phyloP scores from a whole-genome alignment of 2,329 filamentous ascomycete genomes.

The Pyrenochaeta sp. region DNA sequence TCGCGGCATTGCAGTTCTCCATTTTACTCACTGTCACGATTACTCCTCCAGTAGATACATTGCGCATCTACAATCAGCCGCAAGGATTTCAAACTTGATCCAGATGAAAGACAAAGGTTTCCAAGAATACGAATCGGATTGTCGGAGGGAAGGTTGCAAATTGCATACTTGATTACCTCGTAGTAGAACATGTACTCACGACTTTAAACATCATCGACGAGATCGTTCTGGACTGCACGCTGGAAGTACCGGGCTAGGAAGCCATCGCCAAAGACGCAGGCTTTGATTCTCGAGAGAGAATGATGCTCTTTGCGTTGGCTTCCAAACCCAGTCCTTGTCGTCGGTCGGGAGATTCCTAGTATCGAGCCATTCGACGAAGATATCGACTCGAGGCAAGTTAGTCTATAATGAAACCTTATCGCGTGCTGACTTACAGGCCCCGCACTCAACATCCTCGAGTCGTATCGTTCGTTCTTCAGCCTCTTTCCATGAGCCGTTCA shows the following conservation, averaged over 20 bases:
- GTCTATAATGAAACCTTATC: background rate
- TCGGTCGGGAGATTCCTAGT: slow-evolving; percentile 2
- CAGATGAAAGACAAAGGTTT: too few species aligned
- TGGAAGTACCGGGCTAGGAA: slow-evolving; percentile 6
- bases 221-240: background rate
- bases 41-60: background rate
- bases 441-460: slow-evolving; percentile 19
- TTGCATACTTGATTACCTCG: slow-evolving; percentile 13
- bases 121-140: too few species aligned
- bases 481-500: slow-evolving; percentile 22
- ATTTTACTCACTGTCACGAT: background rate
- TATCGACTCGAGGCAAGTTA: slow-evolving; percentile 5
- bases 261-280: slow-evolving; percentile 8
- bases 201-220: background rate
- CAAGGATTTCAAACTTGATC: too few species aligned
- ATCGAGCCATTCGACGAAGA: slow-evolving; percentile 28
- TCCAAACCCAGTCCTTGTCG: background rate
- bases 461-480: slow-evolving; percentile 12
- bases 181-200: background rate
- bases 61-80: slow-evolving; percentile 17
- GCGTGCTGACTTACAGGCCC: slow-evolving; percentile 1
- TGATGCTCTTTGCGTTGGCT: background rate
- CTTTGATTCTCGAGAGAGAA: slow-evolving; percentile 2
- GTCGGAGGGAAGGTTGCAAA: slow-evolving; percentile 7
- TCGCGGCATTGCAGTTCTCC: background rate